These are phyloP conservation scores for Lasiodiplodia sp. DNA, from an alignment of 2,329 filamentous ascomycete species.

Conservation along the genomic window DNA sequence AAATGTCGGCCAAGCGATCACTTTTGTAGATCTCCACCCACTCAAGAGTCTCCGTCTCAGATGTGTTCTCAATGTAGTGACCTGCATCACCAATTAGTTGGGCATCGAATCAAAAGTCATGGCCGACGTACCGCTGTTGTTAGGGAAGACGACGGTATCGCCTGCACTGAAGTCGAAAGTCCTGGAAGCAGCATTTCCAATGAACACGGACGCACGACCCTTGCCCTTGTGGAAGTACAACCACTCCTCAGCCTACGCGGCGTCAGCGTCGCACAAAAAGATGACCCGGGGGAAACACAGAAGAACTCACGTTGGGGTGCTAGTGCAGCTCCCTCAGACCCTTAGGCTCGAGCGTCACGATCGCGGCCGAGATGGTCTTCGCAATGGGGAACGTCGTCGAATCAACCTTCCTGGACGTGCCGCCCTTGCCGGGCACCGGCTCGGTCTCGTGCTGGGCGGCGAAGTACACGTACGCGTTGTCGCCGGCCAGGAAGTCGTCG, in stretches of 20 bases:
- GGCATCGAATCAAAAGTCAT: conserved; percentile 7
- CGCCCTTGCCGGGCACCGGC: conserved; percentile 67
- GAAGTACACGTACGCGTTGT: conserved; percentile 69
- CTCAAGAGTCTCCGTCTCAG: conserved; percentile 67
- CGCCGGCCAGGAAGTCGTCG: conserved; percentile 55
- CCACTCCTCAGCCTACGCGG: conserved; percentile 69
- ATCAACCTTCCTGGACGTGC: conserved; percentile 70
- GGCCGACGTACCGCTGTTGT: conserved; percentile 61
- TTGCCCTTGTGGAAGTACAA: conserved; percentile 72
- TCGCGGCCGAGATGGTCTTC: conserved; percentile 70
- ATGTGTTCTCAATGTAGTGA: conserved; percentile 75
- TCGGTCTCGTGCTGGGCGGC: conserved; percentile 64
- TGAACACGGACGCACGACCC: conserved; percentile 70
- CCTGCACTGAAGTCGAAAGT: conserved; percentile 73
- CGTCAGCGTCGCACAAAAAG: conserved; percentile 7
- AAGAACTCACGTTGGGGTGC: conserved; percentile 74
- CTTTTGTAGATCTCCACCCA: conserved; percentile 76
- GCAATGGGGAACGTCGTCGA: conserved; percentile 71
- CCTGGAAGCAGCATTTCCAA: conserved; percentile 65
- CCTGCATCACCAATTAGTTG: conserved; percentile 39
- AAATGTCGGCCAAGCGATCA: conserved; percentile 71
- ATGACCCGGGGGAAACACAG: conserved; percentile 37
- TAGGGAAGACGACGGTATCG: conserved; percentile 73
- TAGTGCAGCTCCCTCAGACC: conserved; percentile 72
- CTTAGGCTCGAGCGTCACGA: conserved; percentile 69